Percentiles rank a stretch among this genome's conserved stretches.
Conservation (phyloP, 1,139 yeast species). For the Williopsis jadinii region DNA sequence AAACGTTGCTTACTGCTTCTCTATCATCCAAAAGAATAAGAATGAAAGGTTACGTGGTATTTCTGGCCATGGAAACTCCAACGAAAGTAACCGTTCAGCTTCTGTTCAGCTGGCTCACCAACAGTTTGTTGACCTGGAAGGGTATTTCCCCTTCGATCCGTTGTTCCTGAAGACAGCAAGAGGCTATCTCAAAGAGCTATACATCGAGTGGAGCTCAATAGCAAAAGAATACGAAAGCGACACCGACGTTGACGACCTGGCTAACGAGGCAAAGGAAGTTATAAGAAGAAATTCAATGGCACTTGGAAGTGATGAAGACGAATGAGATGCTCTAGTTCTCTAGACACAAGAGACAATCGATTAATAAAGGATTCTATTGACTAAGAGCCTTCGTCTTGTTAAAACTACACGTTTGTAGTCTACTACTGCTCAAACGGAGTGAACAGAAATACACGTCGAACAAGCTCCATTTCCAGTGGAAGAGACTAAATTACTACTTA, state of each 20-base stretch:
- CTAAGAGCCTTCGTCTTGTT: too few species aligned
- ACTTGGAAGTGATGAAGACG: not conserved
- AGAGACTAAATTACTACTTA: not conserved
- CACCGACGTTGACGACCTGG: constrained; percentile 26
- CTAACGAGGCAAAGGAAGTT: constrained; percentile 29
- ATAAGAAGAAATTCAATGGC: constrained; percentile 25
- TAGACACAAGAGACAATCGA: not conserved
- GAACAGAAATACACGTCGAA: too few species aligned
- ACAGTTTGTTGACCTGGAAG: constrained; percentile 82
- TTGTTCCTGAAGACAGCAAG: constrained; percentile 62
- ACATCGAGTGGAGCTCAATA: constrained; percentile 79
- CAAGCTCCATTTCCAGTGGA: too few species aligned
- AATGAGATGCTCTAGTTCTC: not conserved
- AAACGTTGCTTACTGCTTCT: constrained; percentile 87
- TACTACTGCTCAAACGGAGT: too few species aligned
- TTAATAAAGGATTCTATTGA: too few species aligned
- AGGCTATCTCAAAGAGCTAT: constrained; percentile 44
- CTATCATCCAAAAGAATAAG: constrained; percentile 87
- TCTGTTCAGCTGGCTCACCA: constrained; percentile 42
- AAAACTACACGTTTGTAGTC: too few species aligned
- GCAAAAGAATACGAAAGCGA: constrained; percentile 58
- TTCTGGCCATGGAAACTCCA: constrained; percentile 21
- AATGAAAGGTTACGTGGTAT: constrained; percentile 35
- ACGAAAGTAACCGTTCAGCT: constrained; percentile 3
- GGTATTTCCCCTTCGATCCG: constrained; percentile 96